A percentile compares a stretch with the other conserved stretches of the same genome.
Conservation (phyloP, 208 protist species). For the Histomonas meleagridis region DNA sequence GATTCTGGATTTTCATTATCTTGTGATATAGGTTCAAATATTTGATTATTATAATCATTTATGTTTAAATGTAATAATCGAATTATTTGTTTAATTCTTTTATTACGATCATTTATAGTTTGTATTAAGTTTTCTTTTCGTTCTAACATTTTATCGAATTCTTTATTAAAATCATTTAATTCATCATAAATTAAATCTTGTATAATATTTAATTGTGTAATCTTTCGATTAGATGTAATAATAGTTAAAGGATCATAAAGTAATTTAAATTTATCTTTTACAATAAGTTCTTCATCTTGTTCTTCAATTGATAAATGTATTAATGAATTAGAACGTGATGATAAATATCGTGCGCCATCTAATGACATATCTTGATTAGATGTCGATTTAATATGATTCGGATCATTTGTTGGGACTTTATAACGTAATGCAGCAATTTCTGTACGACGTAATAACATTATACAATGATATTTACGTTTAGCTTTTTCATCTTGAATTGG, state of each 20-base stretch:
- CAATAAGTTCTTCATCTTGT: not conserved
- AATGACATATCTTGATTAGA: not conserved
- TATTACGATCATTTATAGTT: not conserved
- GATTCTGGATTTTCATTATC: not conserved
- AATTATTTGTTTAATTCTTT: not conserved
- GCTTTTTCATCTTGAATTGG: not conserved
- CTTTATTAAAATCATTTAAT: not conserved
- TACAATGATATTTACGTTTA: not conserved
- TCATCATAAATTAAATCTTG: not conserved
- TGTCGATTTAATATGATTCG: not conserved
- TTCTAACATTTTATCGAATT: not conserved
- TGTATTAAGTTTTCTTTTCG: not conserved
- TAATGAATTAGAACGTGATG: not conserved
- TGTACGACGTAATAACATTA: not conserved
- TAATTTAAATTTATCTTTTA: not conserved
- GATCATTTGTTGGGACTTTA: not conserved
- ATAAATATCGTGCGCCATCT: not conserved
- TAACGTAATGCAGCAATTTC: conserved; percentile 21
- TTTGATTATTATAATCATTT: conserved; percentile 27
- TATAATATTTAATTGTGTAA: not conserved
- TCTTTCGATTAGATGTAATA: not conserved
- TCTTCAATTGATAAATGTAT: not conserved
- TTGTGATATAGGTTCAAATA: not conserved
- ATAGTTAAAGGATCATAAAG: conserved; percentile 26
- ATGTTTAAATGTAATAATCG: not conserved